phyloP scores from a whole-genome alignment of 2,329 filamentous ascomycete genomes.

The Colletotrichum karsti region DNA sequence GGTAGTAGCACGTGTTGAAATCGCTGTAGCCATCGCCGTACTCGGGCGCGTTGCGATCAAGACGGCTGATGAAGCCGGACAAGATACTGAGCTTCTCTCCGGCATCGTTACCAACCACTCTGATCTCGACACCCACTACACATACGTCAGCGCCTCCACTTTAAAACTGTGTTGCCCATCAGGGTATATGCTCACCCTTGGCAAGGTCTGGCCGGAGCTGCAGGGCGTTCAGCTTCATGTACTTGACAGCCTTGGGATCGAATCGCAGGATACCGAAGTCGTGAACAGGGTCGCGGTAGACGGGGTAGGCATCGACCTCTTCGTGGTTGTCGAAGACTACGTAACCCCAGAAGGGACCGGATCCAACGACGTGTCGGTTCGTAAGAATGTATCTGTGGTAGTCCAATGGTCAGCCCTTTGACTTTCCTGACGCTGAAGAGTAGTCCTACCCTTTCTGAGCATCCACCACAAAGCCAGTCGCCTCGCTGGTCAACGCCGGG shows the following conservation, averaged over 20 bases:
- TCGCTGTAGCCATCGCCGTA: conserved; percentile 98
- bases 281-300: conserved; percentile 98
- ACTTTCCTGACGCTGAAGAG: background rate
- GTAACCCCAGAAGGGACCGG: conserved; percentile 97
- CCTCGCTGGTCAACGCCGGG: conserved; percentile 89
- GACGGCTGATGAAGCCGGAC: conserved; percentile 93
- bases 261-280: conserved; percentile 98
- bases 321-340: conserved; percentile 99
- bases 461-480: conserved; percentile 97
- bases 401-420: background rate
- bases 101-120: conserved; percentile 97
- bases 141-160: conserved; percentile 26
- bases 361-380: conserved; percentile 91
- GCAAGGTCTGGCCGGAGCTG: conserved; percentile 86
- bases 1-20: conserved; percentile 96
- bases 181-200: conserved; percentile 52
- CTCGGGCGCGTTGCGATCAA: conserved; percentile 96
- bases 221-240: conserved; percentile 89
- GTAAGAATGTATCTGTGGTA: conserved; percentile 76
- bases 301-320: conserved; percentile 92
- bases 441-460: conserved; percentile 79
- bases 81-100: conserved; percentile 98
- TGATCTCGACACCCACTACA: conserved; percentile 87
- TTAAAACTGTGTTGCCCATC: conserved; percentile 13
- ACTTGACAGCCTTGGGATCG: conserved; percentile 94